Percentiles rank a stretch among this genome's conserved stretches.
Conservation (phyloP, 2,329 filamentous ascomycete genomes). For the Penicillium nordicum region DNA sequence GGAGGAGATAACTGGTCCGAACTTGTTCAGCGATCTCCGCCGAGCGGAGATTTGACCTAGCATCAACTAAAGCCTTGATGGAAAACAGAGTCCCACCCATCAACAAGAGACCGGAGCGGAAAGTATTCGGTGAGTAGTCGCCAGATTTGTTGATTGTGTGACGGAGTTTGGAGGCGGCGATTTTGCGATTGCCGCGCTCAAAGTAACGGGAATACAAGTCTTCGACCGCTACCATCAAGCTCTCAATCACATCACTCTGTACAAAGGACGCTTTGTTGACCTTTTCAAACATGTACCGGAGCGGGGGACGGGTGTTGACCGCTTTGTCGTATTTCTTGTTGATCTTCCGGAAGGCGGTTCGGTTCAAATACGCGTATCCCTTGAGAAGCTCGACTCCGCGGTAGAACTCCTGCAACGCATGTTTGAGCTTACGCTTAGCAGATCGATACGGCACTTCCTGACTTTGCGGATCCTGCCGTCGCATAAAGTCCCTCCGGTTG, state of each 20-base stretch:
- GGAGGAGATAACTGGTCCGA: constrained; percentile 67
- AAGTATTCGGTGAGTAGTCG: constrained; percentile 58
- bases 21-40: constrained; percentile 48
- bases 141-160: constrained; percentile 60
- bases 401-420: constrained; percentile 90
- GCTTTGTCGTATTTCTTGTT: constrained; percentile 99
- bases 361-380: constrained; percentile 83
- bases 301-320: constrained; percentile 70
- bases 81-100: constrained; percentile 65
- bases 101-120: constrained; percentile 63
- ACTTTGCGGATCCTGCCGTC: constrained; percentile 45
- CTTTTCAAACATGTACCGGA: constrained; percentile 84
- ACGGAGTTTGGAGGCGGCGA: constrained; percentile 82
- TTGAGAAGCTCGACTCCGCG: constrained; percentile 87
- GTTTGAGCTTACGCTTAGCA: constrained; percentile 87
- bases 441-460: constrained; percentile 72
- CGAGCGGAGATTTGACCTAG: constrained; percentile 50
- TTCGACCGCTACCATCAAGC: constrained; percentile 75
- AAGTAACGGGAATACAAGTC: constrained; percentile 95
- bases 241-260: constrained; percentile 78
- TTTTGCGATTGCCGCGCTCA: constrained; percentile 86
- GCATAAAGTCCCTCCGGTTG: constrained; percentile 49
- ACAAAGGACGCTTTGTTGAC: constrained; percentile 91
- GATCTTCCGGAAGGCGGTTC: constrained; percentile 92
- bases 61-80: constrained; percentile 64